A percentile compares a stretch with the other conserved stretches of the same genome.
phyloP scores from a whole-genome alignment of 2,329 filamentous ascomycete genomes.

The Ceratocystis harringtonii region DNA sequence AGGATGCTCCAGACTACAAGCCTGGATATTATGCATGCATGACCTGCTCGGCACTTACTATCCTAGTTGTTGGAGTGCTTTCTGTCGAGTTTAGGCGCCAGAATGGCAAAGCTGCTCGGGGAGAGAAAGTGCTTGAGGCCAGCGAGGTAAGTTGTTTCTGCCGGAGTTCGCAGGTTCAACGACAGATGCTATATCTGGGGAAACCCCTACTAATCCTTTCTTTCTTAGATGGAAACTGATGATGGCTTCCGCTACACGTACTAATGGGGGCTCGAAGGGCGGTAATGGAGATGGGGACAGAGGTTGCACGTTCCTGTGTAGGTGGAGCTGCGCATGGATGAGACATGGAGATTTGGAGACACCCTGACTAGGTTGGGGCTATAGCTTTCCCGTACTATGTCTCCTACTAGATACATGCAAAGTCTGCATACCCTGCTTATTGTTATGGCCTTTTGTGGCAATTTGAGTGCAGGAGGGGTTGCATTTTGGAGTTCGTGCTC shows the following conservation, averaged over 20 bases:
- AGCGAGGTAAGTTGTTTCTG: constrained; percentile 26
- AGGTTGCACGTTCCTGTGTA: neutral
- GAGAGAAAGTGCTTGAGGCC: constrained; percentile 37
- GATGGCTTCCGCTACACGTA: constrained; percentile 15
- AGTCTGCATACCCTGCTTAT: neutral
- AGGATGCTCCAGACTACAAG: constrained; percentile 39
- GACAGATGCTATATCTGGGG: neutral
- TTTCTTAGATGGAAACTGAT: constrained; percentile 18
- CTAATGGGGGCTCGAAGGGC: neutral
- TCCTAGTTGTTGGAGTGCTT: constrained; percentile 31
- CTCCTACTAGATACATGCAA: neutral
- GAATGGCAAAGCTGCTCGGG: constrained; percentile 38
- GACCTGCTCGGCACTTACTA: constrained; percentile 32
- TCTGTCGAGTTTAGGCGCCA: constrained; percentile 29
- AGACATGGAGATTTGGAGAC: neutral
- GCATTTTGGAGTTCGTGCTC: neutral
- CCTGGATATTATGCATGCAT: constrained; percentile 43
- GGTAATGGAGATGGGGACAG: neutral
- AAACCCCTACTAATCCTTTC: neutral
- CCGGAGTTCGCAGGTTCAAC: neutral
- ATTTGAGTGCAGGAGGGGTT: neutral
- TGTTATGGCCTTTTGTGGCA: neutral
- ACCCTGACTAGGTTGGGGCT: too few relatives aligned
- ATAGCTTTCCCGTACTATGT: too few relatives aligned
- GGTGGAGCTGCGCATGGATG: neutral